Evolutionary conservation across 2,329 filamentous ascomycete species (phyloP).

Genomic region (Fusarium sp.): DNA sequence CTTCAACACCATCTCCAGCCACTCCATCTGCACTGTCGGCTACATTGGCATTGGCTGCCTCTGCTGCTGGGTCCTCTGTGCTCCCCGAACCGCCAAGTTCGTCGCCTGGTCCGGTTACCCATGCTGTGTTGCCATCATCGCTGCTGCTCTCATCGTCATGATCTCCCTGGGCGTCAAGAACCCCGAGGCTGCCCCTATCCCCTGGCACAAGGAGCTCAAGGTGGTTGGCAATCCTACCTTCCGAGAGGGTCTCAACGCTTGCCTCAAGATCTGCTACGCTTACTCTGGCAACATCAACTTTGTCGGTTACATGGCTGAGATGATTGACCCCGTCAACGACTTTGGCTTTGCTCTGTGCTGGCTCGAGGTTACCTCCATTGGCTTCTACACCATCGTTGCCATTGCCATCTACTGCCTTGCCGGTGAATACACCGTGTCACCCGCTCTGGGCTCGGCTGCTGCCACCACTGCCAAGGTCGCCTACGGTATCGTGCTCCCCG

Average conservation of each 20-base stretch:
- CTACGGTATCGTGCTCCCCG: constrained; percentile 48
- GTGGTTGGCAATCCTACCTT: constrained; percentile 48
- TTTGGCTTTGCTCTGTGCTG: constrained; percentile 45
- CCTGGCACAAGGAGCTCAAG: constrained; percentile 46
- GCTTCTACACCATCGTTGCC: constrained; percentile 42
- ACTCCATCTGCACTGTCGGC: constrained; percentile 73
- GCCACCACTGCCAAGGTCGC: constrained; percentile 42
- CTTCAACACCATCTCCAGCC: constrained; percentile 74
- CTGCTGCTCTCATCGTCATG: constrained; percentile 53
- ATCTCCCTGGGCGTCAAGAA: constrained; percentile 49
- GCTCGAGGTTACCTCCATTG: constrained; percentile 42
- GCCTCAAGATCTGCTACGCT: constrained; percentile 51
- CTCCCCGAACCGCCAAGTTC: constrained; percentile 73
- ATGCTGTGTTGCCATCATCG: constrained; percentile 50
- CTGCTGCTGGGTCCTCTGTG: constrained; percentile 71
- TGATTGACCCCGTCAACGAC: constrained; percentile 50
- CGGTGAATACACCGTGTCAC: constrained; percentile 45
- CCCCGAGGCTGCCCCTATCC: constrained; percentile 44
- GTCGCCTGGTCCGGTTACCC: constrained; percentile 48
- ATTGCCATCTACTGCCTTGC: constrained; percentile 45
- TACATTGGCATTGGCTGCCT: constrained; percentile 73
- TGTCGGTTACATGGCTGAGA: constrained; percentile 52
- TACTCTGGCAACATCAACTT: constrained; percentile 54
- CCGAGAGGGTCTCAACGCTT: constrained; percentile 48
- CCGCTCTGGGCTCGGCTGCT: constrained; percentile 42